phyloP scores from a whole-genome alignment of 176 grass and related monocot species.

The maize (Zea mays) region DNA sequence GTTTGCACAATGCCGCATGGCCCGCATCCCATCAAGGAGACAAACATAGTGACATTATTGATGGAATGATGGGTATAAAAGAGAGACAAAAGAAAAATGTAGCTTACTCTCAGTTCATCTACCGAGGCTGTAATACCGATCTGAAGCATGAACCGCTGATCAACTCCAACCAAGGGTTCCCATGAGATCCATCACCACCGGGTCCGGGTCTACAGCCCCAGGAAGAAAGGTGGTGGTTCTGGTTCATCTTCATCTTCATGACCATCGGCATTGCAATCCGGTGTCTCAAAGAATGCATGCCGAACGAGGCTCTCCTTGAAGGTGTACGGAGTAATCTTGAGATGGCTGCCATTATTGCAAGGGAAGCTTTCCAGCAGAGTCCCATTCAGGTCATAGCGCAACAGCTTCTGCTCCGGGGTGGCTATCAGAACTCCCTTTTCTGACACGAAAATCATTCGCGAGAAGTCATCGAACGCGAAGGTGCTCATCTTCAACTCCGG shows the following conservation, averaged over 20 bases:
- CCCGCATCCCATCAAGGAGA: neutral
- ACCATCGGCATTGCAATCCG: neutral
- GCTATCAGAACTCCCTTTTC: slow-evolving; percentile 1
- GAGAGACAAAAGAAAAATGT: neutral
- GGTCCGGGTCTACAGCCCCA: neutral
- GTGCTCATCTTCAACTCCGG: neutral
- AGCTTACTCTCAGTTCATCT: neutral
- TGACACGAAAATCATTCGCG: neutral
- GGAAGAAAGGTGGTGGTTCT: neutral
- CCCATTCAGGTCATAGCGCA: slow-evolving; percentile 20
- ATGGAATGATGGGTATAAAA: neutral
- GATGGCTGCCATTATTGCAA: neutral
- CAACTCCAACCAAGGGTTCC: neutral
- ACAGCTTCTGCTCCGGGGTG: neutral
- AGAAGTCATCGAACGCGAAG: neutral
- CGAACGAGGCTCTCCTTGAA: slow-evolving; percentile 23
- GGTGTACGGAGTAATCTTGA: slow-evolving; percentile 13
- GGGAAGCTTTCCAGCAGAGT: slow-evolving; percentile 4
- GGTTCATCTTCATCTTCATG: neutral
- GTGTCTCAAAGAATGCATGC: neutral
- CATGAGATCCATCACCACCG: neutral
- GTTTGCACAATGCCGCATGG: neutral
- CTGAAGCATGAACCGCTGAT: neutral
- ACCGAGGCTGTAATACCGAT: neutral
- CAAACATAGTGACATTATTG: neutral